These are phyloP conservation scores for Leishmania tropica DNA, from an alignment of 208 protist genomes.

Conservation along the genomic window DNA sequence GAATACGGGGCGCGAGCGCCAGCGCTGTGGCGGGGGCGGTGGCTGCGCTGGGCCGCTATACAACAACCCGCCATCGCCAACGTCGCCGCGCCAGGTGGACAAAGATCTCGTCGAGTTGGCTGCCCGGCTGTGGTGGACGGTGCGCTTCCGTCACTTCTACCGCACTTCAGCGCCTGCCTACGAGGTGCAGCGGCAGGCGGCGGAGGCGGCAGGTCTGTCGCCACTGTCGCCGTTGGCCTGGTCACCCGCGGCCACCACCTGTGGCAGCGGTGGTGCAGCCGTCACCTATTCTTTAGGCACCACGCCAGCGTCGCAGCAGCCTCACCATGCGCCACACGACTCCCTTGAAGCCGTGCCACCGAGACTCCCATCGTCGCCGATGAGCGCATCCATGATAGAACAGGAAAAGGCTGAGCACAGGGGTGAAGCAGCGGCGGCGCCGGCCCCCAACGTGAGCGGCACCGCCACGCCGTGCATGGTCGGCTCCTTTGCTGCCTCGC, in stretches of 20 bases:
- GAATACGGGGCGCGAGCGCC: not conserved
- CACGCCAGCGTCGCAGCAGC: conserved; percentile 18
- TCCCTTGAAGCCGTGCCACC: not conserved
- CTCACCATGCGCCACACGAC: not conserved
- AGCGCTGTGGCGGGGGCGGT: not conserved
- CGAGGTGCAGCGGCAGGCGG: conserved; percentile 35
- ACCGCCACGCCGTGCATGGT: conserved; percentile 28
- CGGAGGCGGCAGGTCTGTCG: conserved; percentile 19
- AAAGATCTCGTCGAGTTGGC: conserved; percentile 29
- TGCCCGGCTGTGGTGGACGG: conserved; percentile 38
- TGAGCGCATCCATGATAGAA: not conserved
- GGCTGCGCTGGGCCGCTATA: not conserved
- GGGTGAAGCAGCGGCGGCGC: not conserved
- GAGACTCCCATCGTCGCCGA: not conserved
- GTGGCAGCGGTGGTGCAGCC: not conserved
- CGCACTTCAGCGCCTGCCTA: conserved; percentile 23
- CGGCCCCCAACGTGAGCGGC: conserved; percentile 11
- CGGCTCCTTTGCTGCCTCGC: conserved; percentile 26
- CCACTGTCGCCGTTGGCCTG: conserved; percentile 8
- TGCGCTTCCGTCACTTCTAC: conserved; percentile 33
- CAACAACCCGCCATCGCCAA: not conserved
- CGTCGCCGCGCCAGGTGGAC: conserved; percentile 16
- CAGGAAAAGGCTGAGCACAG: not conserved
- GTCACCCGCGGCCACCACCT: not conserved
- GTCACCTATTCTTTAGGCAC: conserved; percentile 10